Evolutionary conservation across 345 rosid species (phyloP).

Genomic region (Psidium guajava): DNA sequence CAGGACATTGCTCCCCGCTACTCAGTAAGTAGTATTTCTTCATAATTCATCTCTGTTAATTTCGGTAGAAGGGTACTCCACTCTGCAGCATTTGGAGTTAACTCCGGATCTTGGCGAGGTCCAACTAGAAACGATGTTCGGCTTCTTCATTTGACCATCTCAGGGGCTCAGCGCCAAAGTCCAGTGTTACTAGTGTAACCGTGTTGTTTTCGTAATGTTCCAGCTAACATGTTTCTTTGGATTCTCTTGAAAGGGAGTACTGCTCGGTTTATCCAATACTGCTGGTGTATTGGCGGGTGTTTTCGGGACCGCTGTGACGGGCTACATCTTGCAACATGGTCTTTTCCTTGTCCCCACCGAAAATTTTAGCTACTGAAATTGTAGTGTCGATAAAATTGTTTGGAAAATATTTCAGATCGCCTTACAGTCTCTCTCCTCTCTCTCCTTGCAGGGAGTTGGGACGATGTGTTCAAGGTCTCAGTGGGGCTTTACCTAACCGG

Average conservation of each 20-base stretch:
- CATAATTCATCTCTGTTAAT: background rate
- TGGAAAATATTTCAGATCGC: background rate
- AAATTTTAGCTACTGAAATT: background rate
- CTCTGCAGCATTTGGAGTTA: background rate
- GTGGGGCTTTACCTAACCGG: slow-evolving; percentile 85
- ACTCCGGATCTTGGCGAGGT: background rate
- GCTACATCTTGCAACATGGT: slow-evolving; percentile 92
- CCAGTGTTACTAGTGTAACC: background rate
- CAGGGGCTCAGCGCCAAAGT: background rate
- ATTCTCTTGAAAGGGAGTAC: slow-evolving; percentile 50
- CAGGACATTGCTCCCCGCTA: slow-evolving; percentile 96
- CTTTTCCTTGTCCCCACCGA: background rate
- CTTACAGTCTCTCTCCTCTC: background rate
- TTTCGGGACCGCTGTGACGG: slow-evolving; percentile 90
- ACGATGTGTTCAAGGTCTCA: slow-evolving; percentile 79
- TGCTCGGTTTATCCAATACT: slow-evolving; percentile 86
- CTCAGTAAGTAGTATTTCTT: slow-evolving; percentile 44
- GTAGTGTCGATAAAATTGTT: background rate
- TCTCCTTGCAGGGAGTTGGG: slow-evolving; percentile 73
- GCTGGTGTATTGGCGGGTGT: slow-evolving; percentile 97
- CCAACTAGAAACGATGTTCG: background rate
- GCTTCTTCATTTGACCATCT: background rate
- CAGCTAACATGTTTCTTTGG: background rate
- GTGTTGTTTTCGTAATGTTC: background rate
- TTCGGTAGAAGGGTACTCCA: background rate